Base-by-base conservation (phyloP, 371 early-diverging fungal genomes). In the Mucor saturninus region DNA sequence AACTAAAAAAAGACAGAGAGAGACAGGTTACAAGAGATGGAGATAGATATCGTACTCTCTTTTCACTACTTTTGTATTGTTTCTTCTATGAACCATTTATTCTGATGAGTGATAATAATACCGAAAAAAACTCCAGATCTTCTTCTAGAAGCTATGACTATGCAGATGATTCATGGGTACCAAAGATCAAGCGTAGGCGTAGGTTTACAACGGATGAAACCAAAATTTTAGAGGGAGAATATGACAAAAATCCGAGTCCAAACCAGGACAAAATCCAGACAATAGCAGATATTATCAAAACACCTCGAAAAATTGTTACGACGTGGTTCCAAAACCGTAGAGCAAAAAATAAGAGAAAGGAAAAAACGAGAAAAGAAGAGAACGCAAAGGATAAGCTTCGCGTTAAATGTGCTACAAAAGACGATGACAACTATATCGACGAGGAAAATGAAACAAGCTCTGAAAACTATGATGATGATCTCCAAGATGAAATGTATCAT, bases 241-340 rank as follows among this genome's bases (percentile, higher is more conserved):
- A 67, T 48, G 46, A 28, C 0, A 50, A 53, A 5, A 56, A 69
- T 2, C 43, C 60, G 1, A 74, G 67, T 56, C 80, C 80, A 13
- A 50, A 48, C 11, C 68, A 65, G 30, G 61, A 67, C 14, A 61
- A 46, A 21, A 35, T 76, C 3, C 69, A 76, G 42, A 30, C 30
- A 2, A 52, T 79, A 29, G 73, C 76, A 2, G 37, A 63, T 40
- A 35, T 30, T 2, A 54, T 79, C 3, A 32, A 50, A 0, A 69
- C 73, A 3, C 65, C 74, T 8, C 63, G 73, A n/a, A 69, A 70
- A 15, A 73, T 69, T 2, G 63, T 79, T 9, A 73, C 72, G 0
- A 79, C 80, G 1, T 79, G 80, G 80, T 79, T 79, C 50, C 80
- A 79, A 54, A 79, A 79, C 21, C 51, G 75, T 42, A 67, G 80